phyloP scores from a whole-genome alignment of 345 rosid genomes.

The Citrus cavaleriei region DNA sequence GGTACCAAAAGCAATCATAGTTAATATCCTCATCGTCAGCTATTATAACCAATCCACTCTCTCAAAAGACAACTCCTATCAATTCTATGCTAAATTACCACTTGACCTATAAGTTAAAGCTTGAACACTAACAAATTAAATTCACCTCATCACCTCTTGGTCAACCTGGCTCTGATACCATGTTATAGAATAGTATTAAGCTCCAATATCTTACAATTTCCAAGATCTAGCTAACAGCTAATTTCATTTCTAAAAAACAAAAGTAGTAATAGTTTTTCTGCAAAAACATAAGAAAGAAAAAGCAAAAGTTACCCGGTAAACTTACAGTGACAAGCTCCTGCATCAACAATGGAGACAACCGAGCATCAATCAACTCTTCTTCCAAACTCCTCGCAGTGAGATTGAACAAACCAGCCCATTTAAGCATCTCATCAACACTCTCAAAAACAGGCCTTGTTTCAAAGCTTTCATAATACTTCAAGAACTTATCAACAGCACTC shows the following conservation, averaged over 20 bases:
- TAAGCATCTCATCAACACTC: conserved; percentile 84
- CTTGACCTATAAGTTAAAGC: too few relatives aligned
- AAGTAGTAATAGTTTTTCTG: neutral
- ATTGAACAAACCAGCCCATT: conserved; percentile 76
- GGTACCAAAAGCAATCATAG: neutral
- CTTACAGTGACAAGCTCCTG: conserved; percentile 79
- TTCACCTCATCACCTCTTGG: too few relatives aligned
- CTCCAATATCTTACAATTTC: too few relatives aligned
- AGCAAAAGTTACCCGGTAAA: neutral
- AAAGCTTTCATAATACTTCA: conserved; percentile 66
- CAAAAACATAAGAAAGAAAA: neutral
- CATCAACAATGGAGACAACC: conserved; percentile 54
- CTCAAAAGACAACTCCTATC: neutral
- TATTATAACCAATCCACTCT: neutral
- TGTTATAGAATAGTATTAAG: too few relatives aligned
- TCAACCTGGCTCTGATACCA: too few relatives aligned
- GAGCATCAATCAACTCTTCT: conserved; percentile 44
- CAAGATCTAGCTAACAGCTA: neutral
- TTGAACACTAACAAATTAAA: too few relatives aligned
- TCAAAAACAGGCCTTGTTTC: conserved; percentile 70
- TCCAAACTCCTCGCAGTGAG: conserved; percentile 62
- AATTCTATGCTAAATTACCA: too few relatives aligned
- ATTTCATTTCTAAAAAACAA: neutral
- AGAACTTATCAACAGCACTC: conserved; percentile 53
- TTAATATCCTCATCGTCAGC: neutral